Percentiles rank a stretch among this genome's conserved stretches.
Conservation (phyloP, 441 rosid genomes). For the Euphorbia schlechtendalii region DNA sequence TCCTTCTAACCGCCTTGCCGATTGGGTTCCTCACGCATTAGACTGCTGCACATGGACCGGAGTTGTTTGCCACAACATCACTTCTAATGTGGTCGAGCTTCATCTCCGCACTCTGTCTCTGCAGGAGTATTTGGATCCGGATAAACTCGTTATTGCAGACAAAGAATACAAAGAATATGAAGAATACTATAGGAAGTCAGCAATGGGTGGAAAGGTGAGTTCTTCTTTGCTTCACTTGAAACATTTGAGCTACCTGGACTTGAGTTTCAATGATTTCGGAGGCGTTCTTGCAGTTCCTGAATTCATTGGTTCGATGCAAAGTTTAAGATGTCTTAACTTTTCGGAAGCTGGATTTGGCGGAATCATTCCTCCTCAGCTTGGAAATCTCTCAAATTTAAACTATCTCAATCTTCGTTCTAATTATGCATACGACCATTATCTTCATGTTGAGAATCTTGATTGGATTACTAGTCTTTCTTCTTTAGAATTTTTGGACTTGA, state of each 20-base stretch:
- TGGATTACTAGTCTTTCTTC: slow-evolving; percentile 4
- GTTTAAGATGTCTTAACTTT: slow-evolving; percentile 5
- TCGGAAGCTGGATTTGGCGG: slow-evolving; percentile 3
- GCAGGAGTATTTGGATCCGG: neutral
- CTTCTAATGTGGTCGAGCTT: neutral
- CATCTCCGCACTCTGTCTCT: neutral
- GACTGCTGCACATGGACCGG: neutral
- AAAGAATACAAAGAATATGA: neutral
- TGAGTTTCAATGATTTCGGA: neutral
- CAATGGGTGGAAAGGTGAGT: neutral
- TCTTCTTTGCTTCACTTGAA: neutral
- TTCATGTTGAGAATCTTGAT: neutral
- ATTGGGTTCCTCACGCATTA: neutral
- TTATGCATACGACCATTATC: neutral
- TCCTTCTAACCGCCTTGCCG: neutral
- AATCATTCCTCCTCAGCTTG: slow-evolving; percentile 4
- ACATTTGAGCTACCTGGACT: too few species aligned
- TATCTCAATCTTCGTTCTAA: slow-evolving; percentile 5
- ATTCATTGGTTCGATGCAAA: neutral
- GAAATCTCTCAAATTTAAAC: neutral
- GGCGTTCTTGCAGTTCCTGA: neutral
- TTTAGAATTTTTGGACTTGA: neutral
- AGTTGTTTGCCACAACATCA: neutral
- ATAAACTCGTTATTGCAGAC: too few species aligned
- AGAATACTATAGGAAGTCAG: neutral